Conservation (phyloP, 352 stramenopile genomes). For the Pythium utonaiense region DNA sequence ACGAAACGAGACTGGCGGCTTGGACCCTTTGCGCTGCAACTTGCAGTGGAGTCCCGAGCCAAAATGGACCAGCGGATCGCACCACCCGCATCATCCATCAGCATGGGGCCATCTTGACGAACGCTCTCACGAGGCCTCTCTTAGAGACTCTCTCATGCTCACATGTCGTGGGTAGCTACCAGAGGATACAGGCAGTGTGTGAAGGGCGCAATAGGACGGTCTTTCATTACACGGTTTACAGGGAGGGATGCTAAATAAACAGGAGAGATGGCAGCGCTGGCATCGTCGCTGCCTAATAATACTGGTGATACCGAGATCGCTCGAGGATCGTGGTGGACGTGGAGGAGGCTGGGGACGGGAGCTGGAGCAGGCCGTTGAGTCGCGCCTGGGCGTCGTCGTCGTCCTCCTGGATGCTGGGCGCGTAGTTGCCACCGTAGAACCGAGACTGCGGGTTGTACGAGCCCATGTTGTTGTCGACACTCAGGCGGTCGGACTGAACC, state of each 20-base stretch:
- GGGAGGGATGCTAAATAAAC: constrained; percentile 16
- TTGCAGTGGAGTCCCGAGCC: too few species aligned
- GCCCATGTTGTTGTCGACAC: constrained; percentile 70
- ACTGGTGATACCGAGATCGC: constrained; percentile 17
- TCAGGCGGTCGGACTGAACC: constrained; percentile 56
- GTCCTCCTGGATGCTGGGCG: constrained; percentile 64
- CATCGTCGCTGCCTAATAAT: constrained; percentile 15
- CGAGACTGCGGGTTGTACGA: constrained; percentile 52
- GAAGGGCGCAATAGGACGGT: background rate
- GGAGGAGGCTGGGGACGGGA: constrained; percentile 36
- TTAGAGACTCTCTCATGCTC: too few species aligned
- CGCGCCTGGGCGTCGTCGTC: constrained; percentile 53
- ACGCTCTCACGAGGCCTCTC: too few species aligned
- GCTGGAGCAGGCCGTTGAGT: constrained; percentile 59
- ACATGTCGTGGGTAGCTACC: too few species aligned
- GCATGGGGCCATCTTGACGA: too few species aligned
- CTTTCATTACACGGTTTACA: background rate
- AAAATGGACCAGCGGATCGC: too few species aligned
- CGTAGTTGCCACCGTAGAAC: constrained; percentile 44
- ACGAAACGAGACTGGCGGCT: too few species aligned
- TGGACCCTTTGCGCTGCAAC: background rate
- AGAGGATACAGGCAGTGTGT: too few species aligned
- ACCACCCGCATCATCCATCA: too few species aligned
- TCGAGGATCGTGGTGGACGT: constrained; percentile 43
- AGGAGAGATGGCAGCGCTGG: background rate